A percentile compares a stretch with the other conserved stretches of the same genome.
These are phyloP conservation scores for Simmondsia chinensis DNA, from an alignment of 148 eudicot genomes.

Conservation along the genomic window DNA sequence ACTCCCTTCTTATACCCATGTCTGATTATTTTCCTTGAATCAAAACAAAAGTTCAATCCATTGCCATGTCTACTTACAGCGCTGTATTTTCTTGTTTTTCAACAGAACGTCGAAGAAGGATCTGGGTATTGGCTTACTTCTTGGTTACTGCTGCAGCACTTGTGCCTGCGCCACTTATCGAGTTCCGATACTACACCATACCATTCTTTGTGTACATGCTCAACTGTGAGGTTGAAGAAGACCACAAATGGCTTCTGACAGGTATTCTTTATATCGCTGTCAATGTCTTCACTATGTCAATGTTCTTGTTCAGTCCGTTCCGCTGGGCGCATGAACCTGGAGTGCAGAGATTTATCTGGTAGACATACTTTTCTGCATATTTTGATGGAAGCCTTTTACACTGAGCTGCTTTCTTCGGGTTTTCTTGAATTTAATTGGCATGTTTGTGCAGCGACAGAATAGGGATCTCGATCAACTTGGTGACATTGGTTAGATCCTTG, in stretches of 20 bases:
- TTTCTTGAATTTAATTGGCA: too few relatives aligned
- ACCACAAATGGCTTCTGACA: conserved; percentile 44
- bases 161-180: conserved; percentile 77
- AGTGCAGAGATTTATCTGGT: conserved; percentile 72
- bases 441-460: too few relatives aligned
- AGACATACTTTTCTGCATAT: too few relatives aligned
- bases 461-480: too few relatives aligned
- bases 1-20: too few relatives aligned
- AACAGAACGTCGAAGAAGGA: conserved; percentile 50
- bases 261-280: conserved; percentile 38
- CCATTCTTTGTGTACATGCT: conserved; percentile 79
- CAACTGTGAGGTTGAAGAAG: conserved; percentile 28
- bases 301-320: conserved; percentile 83
- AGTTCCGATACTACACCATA: conserved; percentile 91
- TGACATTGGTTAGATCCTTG: too few relatives aligned
- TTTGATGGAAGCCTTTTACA: too few relatives aligned
- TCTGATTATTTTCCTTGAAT: too few relatives aligned
- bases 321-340: conserved; percentile 66
- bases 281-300: conserved; percentile 65
- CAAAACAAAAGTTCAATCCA: too few relatives aligned
- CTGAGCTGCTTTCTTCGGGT: too few relatives aligned
- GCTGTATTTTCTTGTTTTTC: background rate
- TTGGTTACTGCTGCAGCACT: conserved; percentile 70
- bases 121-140: conserved; percentile 69
- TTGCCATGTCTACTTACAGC: too few relatives aligned